These are phyloP conservation scores for Cystofilobasidium macerans DNA, from an alignment of 768 basidiomycete species.

Conservation along the genomic window DNA sequence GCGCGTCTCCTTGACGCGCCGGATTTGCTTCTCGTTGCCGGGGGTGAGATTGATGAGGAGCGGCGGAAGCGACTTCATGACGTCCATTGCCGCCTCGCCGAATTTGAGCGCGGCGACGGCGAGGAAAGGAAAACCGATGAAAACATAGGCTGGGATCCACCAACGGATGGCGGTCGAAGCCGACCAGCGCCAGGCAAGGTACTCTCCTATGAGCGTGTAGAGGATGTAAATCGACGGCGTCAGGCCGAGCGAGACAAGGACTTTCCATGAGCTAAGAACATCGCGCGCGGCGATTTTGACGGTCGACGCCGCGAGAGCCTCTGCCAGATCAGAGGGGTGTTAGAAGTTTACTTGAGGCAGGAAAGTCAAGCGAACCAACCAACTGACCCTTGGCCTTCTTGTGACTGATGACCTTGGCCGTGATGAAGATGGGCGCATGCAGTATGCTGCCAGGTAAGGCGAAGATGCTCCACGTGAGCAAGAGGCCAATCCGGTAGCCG, in stretches of 20 bases:
- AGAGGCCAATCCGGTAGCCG: constrained; percentile 64
- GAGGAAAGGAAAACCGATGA: constrained; percentile 67
- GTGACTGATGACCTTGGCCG: constrained; percentile 76
- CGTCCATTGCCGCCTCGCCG: constrained; percentile 95
- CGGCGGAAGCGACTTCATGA: constrained; percentile 88
- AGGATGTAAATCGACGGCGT: constrained; percentile 74
- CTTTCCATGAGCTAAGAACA: constrained; percentile 96
- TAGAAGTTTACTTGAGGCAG: not conserved
- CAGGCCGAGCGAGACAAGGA: constrained; percentile 81
- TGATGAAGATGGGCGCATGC: constrained; percentile 84
- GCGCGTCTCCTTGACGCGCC: constrained; percentile 63
- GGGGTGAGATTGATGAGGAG: constrained; percentile 77
- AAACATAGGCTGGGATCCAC: constrained; percentile 65
- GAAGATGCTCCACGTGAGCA: constrained; percentile 68
- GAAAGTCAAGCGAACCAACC: not conserved
- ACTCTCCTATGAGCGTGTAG: constrained; percentile 69
- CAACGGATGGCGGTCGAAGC: constrained; percentile 54
- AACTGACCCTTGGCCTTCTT: constrained; percentile 72
- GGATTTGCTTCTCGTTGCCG: constrained; percentile 70
- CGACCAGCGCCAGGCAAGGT: constrained; percentile 57
- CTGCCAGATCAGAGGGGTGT: constrained; percentile 40
- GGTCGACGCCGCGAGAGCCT: constrained; percentile 85
- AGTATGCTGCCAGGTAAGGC: constrained; percentile 82
- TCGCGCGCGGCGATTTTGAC: constrained; percentile 95
- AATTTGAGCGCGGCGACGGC: constrained; percentile 91